Percentiles rank a stretch among this genome's conserved stretches.
phyloP scores from a whole-genome alignment of 306 rosid genomes.

The Alnus rubra region DNA sequence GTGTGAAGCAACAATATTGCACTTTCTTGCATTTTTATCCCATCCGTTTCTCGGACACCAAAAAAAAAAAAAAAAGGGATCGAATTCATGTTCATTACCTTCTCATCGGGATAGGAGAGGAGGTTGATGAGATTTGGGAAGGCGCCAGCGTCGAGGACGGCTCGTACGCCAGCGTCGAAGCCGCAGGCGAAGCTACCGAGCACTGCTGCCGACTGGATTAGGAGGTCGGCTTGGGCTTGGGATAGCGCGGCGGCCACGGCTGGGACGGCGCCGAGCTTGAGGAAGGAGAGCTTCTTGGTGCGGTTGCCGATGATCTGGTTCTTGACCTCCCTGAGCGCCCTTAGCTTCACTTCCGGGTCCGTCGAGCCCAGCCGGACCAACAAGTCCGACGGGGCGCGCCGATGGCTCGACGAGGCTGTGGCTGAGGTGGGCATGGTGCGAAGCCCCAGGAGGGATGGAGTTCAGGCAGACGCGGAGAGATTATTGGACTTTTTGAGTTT shows the following conservation, averaged over 20 bases:
- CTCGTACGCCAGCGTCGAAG: slow-evolving; percentile 81
- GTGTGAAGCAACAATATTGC: neutral
- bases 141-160: slow-evolving; percentile 79
- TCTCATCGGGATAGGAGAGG: slow-evolving; percentile 61
- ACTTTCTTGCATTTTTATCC: slow-evolving; percentile 14
- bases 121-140: slow-evolving; percentile 61
- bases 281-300: slow-evolving; percentile 82
- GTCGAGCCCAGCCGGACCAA: slow-evolving; percentile 61
- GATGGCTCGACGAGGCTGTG: slow-evolving; percentile 39
- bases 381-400: slow-evolving; percentile 55
- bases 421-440: slow-evolving; percentile 60
- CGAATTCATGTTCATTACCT: slow-evolving; percentile 48
- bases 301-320: slow-evolving; percentile 94
- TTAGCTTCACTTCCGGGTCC: slow-evolving; percentile 64
- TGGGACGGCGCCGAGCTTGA: slow-evolving; percentile 85
- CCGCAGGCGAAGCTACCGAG: slow-evolving; percentile 94
- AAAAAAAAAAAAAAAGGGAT: neutral
- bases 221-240: slow-evolving; percentile 42
- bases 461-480: neutral
- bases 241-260: slow-evolving; percentile 61
- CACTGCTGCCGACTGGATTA: slow-evolving; percentile 84
- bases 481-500: neutral
- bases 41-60: slow-evolving; percentile 10
- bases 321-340: slow-evolving; percentile 84
- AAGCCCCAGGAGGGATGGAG: slow-evolving; percentile 27